phyloP scores from a whole-genome alignment of 805 yeast genomes.

The Cyberlindnera sargentensis region DNA sequence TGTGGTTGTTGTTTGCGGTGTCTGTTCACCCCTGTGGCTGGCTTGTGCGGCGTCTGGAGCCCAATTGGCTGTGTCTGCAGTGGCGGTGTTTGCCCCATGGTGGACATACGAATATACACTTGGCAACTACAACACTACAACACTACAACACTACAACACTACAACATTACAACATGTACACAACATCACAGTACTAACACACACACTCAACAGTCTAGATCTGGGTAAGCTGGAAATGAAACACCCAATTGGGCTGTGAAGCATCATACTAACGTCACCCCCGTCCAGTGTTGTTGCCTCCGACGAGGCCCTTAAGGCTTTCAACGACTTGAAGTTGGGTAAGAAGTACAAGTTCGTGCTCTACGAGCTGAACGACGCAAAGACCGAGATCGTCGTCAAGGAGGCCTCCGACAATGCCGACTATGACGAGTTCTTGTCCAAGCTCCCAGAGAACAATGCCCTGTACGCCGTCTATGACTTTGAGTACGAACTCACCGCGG shows the following conservation, averaged over 20 bases:
- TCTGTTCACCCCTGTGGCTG: too few relatives aligned
- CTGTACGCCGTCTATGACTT: constrained; percentile 96
- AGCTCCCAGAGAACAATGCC: constrained; percentile 93
- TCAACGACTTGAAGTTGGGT: constrained; percentile 93
- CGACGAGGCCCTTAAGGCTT: constrained; percentile 88
- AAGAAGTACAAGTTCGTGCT: constrained; percentile 81
- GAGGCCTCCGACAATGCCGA: constrained; percentile 67
- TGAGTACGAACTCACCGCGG: constrained; percentile 82
- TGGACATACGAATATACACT: neutral
- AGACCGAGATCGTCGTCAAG: constrained; percentile 88
- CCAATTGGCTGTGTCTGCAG: neutral
- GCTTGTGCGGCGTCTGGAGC: neutral
- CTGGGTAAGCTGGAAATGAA: constrained; percentile 4
- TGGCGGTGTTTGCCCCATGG: neutral
- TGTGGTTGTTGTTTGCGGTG: too few relatives aligned
- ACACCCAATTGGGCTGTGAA: neutral
- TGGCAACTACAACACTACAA: too few relatives aligned
- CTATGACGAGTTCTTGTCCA: constrained; percentile 81
- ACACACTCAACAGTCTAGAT: constrained; percentile 10
- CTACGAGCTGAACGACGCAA: constrained; percentile 72
- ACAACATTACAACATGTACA: neutral
- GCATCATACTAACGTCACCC: constrained; percentile 16
- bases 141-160: too few relatives aligned
- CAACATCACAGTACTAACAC: neutral
- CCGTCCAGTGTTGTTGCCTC: constrained; percentile 60